Base-by-base conservation (phyloP, 192 early-diverging fungal species). In the Helicostylum pulchrum region DNA sequence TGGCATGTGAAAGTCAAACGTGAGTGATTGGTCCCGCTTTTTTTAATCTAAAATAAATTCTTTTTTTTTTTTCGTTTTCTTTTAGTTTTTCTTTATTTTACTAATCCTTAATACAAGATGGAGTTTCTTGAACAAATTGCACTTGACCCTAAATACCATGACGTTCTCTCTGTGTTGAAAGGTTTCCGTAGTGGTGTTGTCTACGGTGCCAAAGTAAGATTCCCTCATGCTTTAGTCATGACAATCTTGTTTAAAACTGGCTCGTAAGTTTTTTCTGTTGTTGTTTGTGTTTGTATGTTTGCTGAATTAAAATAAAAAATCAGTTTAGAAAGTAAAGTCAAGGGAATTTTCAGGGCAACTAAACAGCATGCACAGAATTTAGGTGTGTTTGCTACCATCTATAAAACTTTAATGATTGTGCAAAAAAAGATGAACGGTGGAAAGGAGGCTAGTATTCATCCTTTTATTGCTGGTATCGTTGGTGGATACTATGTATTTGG, bases 221-320 rank as follows among this genome's bases (percentile, higher is more conserved):
- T 97, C 64, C 95, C 95, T n/a, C 95, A 97, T 74, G 95, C 95
- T 15, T 74, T 97, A 0, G 94, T 97, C 59, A 97, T 97, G 95
- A 94, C 96, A 7, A 77, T 98, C 57, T 76, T 98, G 62, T 98
- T 98, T 79, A 85, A 93, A 26, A 73, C 77, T n/a, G 90, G 90
- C 57, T 58, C 69, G 74, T 76, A 72, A 67, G 74, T 76, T 26
- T 39, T 36, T 7, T 36, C 7, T 39, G 26, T 26, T 26, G n/a
- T 26, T 26, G 26, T 26, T 26, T 26, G 26, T 2, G 26, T n/a
- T n/a, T 26, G 26, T 26, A 2, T 26, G 26, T 26, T 26, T 26
- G 26, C 26, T 0, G 1, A 26, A 26, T 39, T 39, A 39, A 39
- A 39, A 39, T 9, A 45, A 11, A 59, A 2, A 19, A 36, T 12